Evolutionary conservation across 208 protist genomes (phyloP), one percentile per base, ranked within the genome.

Genomic region (Crithidia expoeki): DNA sequence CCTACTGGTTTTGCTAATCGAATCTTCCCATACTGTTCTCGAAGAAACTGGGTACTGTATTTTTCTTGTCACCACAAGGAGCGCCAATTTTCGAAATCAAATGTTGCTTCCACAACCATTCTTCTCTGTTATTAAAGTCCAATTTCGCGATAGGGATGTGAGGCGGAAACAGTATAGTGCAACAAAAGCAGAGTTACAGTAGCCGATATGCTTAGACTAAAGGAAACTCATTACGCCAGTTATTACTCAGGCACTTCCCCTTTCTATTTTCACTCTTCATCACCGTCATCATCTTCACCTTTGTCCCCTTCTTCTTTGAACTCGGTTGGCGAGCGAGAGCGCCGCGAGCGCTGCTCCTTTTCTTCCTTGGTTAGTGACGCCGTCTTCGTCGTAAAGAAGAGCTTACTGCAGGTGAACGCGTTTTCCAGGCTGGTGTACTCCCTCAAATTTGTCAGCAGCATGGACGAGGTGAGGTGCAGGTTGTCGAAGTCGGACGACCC

Each of bases 381-480:
- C 50, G n/a, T 64, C 10, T 61, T 40, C 40, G 30, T 55, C 44
- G 34, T 33, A 51, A 94, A 94, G 53, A 94, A 86, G 17, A 89
- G 80, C 52, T 75, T 78, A 64, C 83, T 87, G 27, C 83, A 90
- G 49, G 82, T 74, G 73, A 94, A 94, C 32, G 85, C 80, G 57
- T 89, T 80, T 57, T 94, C 81, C 68, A 94, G 67, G 32, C 63
- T 68, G 0, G 79, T 74, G 68, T 86, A 89, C 74, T 94, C 85
- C 30, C 59, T 61, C 62, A 90, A 68, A 17, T 74, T 63, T 47
- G 68, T 78, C 14, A 90, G 85, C 62, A 89, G 57, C 72, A 86
- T 83, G 4, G 85, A 78, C 23, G 76, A 57, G 11, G 83, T 90
- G 25, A 94, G 84, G 65, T 91, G 80, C 61, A 92, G 81, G 67